Percentiles rank a stretch among this genome's conserved stretches.
Evolutionary conservation across 2,329 filamentous ascomycete genomes (phyloP).

Genomic region (Coniochaeta hoffmannii): DNA sequence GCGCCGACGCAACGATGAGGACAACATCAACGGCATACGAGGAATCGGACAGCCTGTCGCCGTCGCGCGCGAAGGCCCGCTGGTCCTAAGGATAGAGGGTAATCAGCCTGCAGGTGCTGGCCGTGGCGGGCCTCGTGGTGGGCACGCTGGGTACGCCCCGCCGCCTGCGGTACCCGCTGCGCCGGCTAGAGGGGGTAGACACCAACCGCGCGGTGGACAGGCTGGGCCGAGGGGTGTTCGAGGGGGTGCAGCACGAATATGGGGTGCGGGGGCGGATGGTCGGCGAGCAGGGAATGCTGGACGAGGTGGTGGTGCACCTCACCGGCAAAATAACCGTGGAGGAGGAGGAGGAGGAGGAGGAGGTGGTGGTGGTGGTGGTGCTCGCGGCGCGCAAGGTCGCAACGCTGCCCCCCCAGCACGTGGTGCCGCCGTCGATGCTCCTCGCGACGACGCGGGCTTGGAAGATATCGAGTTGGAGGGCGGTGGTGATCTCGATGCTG

Average conservation of each 20-base stretch:
- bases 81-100: slow-evolving; percentile 45
- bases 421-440: not conserved
- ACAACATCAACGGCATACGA: slow-evolving; percentile 13
- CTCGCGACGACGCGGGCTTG: not conserved
- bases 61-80: slow-evolving; percentile 48
- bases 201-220: slow-evolving; percentile 13
- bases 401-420: not conserved
- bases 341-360: slow-evolving; percentile 5
- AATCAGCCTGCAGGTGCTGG: slow-evolving; percentile 19
- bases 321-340: slow-evolving; percentile 1
- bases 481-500: slow-evolving; percentile 27
- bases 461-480: not conserved
- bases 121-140: slow-evolving; percentile 20
- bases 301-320: slow-evolving; percentile 1
- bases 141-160: slow-evolving; percentile 20
- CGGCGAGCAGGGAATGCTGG: slow-evolving; percentile 5
- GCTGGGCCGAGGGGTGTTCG: slow-evolving; percentile 2
- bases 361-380: not conserved
- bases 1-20: slow-evolving; percentile 6
- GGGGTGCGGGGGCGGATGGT: not conserved
- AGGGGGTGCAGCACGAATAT: slow-evolving; percentile 4
- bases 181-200: not conserved
- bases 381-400: slow-evolving; percentile 4
- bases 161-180: slow-evolving; percentile 3
- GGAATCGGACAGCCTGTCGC: slow-evolving; percentile 20